A percentile compares a stretch with the other conserved stretches of the same genome.
These are phyloP conservation scores for Lentinus tigrinus DNA, from an alignment of 768 basidiomycete species.

Conservation along the genomic window DNA sequence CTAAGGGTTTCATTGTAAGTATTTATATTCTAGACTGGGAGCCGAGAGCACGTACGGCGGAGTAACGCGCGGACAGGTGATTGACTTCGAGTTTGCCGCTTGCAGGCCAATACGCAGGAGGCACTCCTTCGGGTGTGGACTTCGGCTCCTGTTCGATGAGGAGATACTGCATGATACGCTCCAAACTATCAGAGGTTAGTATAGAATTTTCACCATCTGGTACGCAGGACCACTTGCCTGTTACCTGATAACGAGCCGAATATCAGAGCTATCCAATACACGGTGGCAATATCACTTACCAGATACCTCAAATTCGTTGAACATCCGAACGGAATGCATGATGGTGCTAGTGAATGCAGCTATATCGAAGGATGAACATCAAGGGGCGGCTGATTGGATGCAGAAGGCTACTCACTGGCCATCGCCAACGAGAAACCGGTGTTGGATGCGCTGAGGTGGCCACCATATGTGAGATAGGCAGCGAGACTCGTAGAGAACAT, in stretches of 20 bases:
- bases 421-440: conserved; percentile 40
- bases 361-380: not conserved
- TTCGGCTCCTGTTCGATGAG: conserved; percentile 54
- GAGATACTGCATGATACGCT: conserved; percentile 55
- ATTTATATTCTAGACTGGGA: too few relatives aligned
- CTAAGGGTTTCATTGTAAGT: too few relatives aligned
- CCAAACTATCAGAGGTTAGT: conserved; percentile 33
- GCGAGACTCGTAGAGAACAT: conserved; percentile 49
- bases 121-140: conserved; percentile 38
- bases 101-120: conserved; percentile 66
- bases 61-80: conserved; percentile 50
- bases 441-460: conserved; percentile 39
- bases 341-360: conserved; percentile 56
- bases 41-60: conserved; percentile 23
- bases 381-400: too few relatives aligned
- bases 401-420: conserved; percentile 24
- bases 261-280: conserved; percentile 44
- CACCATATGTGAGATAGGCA: conserved; percentile 49
- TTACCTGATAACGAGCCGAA: conserved; percentile 21
- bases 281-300: conserved; percentile 26
- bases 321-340: conserved; percentile 44
- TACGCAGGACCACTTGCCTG: conserved; percentile 20
- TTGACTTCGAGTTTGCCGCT: conserved; percentile 52
- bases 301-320: conserved; percentile 46
- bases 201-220: not conserved